These are phyloP conservation scores for Tylopilus sp. DNA, from an alignment of 768 basidiomycete genomes.

Conservation along the genomic window DNA sequence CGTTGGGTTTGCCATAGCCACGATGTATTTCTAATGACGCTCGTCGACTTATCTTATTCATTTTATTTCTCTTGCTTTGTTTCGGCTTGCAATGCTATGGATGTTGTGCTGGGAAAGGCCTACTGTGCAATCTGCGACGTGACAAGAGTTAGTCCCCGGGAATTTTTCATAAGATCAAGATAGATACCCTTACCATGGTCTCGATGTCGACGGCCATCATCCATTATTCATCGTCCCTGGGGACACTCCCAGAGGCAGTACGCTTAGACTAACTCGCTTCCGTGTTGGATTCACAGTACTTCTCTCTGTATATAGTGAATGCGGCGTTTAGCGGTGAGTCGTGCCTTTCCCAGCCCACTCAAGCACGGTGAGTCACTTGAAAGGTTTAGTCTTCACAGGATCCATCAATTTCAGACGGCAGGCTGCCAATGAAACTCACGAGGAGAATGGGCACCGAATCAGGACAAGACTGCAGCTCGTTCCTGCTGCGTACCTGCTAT, in stretches of 20 bases:
- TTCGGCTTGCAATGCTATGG: constrained; percentile 27
- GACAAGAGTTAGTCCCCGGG: background rate
- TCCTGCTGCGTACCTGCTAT: background rate
- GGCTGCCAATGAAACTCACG: background rate
- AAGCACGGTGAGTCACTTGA: background rate
- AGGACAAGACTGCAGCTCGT: background rate
- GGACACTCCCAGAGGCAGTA: background rate
- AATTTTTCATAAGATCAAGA: background rate
- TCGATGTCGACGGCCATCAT: constrained; percentile 1
- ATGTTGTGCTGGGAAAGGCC: constrained; percentile 19
- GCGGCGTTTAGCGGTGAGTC: background rate
- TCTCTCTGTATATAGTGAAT: background rate
- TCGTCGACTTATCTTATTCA: constrained; percentile 28
- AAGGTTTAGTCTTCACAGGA: background rate
- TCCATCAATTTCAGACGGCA: background rate
- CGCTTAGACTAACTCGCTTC: background rate
- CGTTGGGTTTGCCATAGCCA: constrained; percentile 11
- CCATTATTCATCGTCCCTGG: background rate
- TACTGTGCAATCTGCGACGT: background rate
- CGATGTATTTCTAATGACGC: constrained; percentile 26
- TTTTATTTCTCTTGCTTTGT: constrained; percentile 31
- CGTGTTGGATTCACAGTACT: background rate
- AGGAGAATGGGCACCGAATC: background rate
- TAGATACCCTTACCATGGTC: background rate
- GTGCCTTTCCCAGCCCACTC: background rate